Evolutionary conservation across 2,329 filamentous ascomycete genomes (phyloP).

Genomic region (Epichloe sibirici): DNA sequence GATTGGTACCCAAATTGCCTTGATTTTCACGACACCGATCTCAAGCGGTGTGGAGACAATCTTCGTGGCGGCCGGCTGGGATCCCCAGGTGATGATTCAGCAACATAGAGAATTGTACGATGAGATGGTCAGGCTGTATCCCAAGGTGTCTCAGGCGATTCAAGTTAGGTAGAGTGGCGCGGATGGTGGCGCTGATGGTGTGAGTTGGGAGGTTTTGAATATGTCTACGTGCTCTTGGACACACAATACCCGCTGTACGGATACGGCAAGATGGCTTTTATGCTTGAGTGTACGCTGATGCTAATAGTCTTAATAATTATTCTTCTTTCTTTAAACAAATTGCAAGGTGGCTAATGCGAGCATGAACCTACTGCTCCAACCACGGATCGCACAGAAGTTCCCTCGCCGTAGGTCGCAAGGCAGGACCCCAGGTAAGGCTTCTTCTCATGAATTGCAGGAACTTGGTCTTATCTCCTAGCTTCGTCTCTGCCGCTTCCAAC

Average conservation of each 20-base stretch:
- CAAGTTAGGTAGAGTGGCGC: constrained; percentile 16
- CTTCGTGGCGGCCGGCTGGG: constrained; percentile 66
- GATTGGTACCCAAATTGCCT: constrained; percentile 79
- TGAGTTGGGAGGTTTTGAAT: background rate
- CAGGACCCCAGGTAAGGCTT: background rate
- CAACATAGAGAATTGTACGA: constrained; percentile 75
- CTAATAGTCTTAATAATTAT: background rate
- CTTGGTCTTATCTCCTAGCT: background rate
- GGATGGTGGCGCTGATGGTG: background rate
- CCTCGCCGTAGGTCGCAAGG: background rate
- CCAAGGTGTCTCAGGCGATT: constrained; percentile 68
- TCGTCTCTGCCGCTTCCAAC: background rate
- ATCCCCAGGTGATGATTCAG: constrained; percentile 64
- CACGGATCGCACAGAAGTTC: background rate
- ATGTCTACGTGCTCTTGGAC: background rate
- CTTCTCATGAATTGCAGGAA: background rate
- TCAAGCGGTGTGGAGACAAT: constrained; percentile 84
- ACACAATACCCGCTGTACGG: background rate
- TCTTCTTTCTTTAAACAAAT: no score
- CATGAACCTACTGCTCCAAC: background rate
- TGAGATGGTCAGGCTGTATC: constrained; percentile 70
- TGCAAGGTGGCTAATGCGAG: no score
- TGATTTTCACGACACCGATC: constrained; percentile 81
- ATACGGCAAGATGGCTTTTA: background rate
- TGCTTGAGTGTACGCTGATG: background rate